Base-by-base conservation (phyloP, 345 rosid species). In the Combretum micranthum region DNA sequence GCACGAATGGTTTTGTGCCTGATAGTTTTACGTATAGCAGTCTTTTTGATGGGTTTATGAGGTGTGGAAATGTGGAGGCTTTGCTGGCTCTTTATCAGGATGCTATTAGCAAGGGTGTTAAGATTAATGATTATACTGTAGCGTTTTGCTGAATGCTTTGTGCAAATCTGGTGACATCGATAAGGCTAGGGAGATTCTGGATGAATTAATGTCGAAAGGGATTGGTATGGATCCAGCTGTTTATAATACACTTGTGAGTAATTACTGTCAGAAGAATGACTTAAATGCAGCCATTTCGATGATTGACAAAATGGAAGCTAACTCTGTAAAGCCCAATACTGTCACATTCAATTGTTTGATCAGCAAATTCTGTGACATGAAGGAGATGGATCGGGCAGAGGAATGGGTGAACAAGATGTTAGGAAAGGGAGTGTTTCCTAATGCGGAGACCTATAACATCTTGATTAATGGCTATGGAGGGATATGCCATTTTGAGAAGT, bases 381-480 rank as follows among this genome's bases (percentile, higher is more conserved):
- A 71, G 53, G 73, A 83, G 61, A 79, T 88, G 80, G 75, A 72
- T n/a, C 61, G 60, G 67, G 96, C 84, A 9, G 80, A 83, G 67
- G 61, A 64, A 64, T 87, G 80, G 92, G 67, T 80, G 43, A 74
- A 69, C 53, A 79, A 66, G 68, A 91, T 91, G 96, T 65, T 19
- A 12, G 63, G 76, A 63, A 81, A 77, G 63, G 95, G 84, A 56
- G 68, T 82, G 64, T 52, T 64, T 19, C 87, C 96, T 20, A 75
- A 50, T 49, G 65, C 82, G 18, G 83, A 74, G 75, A 86, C 95
- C 2, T 78, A 69, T 58, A 88, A 85, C 63, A 84, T 66, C 54
- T 59, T 86, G 43, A 80, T 91, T 42, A 63, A 82, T 58, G 98
- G 98, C 3, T 88, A 85, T 49, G 96, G 92, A 55, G 73, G 64